phyloP scores from a whole-genome alignment of 345 rosid genomes.

The Sisymbrium altissimum region DNA sequence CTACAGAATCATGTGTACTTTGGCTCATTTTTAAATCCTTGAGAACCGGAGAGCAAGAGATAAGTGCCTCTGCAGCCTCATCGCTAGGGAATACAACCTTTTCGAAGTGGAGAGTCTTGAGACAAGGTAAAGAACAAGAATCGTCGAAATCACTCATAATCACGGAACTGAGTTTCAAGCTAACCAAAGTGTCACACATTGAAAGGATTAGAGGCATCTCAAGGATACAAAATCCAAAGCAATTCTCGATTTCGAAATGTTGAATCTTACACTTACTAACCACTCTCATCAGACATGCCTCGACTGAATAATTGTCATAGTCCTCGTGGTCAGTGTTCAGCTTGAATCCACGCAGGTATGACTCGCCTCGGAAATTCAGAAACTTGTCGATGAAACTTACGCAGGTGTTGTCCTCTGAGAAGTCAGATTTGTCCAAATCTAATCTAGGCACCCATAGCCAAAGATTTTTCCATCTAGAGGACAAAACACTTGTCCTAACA shows the following conservation, averaged over 20 bases:
- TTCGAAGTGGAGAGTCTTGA: not conserved
- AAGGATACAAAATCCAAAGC: not conserved
- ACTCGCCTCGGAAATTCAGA: not conserved
- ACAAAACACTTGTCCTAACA: conserved; percentile 11
- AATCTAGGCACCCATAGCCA: conserved; percentile 14
- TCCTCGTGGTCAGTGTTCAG: not conserved
- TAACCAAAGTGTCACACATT: not conserved
- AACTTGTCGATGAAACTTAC: conserved; percentile 10
- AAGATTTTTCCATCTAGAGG: conserved; percentile 18
- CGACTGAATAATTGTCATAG: not conserved
- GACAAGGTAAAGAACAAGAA: not conserved
- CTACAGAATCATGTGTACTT: not conserved
- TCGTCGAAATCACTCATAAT: not conserved
- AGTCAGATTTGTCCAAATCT: conserved; percentile 7
- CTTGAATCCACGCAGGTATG: conserved; percentile 16
- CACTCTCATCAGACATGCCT: conserved; percentile 1
- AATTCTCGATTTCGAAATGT: conserved; percentile 12
- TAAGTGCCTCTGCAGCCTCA: not conserved
- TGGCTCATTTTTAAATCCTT: not conserved
- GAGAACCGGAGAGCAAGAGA: conserved; percentile 13
- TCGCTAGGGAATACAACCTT: not conserved
- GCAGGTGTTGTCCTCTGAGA: not conserved
- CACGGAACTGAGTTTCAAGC: conserved; percentile 10
- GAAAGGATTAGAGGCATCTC: not conserved
- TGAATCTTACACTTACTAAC: conserved; percentile 1